A percentile compares a stretch with the other conserved stretches of the same genome.
Conservation (phyloP, 2,329 filamentous ascomycete species). For the Microdochium nivale region DNA sequence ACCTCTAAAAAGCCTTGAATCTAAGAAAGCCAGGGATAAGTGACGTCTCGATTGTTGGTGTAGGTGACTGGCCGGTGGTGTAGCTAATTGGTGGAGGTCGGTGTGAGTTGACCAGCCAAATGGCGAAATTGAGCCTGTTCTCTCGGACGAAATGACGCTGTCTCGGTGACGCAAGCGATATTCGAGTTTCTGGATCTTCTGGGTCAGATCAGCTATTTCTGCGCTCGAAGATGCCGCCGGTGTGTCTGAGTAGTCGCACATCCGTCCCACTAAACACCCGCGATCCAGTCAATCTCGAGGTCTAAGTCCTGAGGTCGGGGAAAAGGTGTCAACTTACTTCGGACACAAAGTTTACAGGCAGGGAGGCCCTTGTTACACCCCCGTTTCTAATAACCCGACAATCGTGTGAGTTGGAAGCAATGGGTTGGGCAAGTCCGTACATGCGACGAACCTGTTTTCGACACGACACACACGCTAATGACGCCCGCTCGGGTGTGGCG, state of each 20-base stretch:
- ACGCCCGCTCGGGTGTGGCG: not conserved
- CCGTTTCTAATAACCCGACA: not conserved
- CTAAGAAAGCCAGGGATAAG: not conserved
- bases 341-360: not conserved
- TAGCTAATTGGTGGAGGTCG: not conserved
- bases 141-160: not conserved
- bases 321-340: not conserved
- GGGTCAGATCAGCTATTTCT: constrained; percentile 1
- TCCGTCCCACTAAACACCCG: not conserved
- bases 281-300: not conserved
- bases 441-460: not conserved
- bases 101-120: not conserved
- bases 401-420: not conserved
- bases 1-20: not conserved
- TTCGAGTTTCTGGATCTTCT: not conserved
- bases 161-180: not conserved
- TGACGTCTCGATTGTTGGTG: not conserved
- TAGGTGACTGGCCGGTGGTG: not conserved
- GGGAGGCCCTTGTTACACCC: not conserved
- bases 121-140: not conserved
- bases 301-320: too few relatives aligned
- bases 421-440: not conserved
- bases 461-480: not conserved
- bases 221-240: not conserved
- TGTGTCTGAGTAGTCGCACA: not conserved